Base-by-base conservation (phyloP, 768 basidiomycete genomes). In the Lactarius quietus region DNA sequence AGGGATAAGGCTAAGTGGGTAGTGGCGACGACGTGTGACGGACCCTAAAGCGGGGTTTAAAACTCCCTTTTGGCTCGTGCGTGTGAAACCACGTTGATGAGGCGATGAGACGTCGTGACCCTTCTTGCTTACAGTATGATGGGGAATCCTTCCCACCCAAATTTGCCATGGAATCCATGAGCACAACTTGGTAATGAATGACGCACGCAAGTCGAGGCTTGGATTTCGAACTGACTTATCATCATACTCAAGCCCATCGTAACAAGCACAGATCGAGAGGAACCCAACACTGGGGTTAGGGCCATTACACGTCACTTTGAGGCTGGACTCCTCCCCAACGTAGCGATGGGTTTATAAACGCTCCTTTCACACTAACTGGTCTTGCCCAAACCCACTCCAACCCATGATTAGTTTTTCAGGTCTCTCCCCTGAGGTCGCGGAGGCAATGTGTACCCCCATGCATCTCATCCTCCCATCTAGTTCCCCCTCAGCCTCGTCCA, bases 391-490 rank as follows among this genome's bases (percentile, higher is more conserved):
- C 26, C 39, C 23, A 45, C 35, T 62, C 56, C 29, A 66, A 36
- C 64, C 69, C 61, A 91, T 91, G 89, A 91, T 92, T 73, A 85
- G 89, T 60, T 90, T 91, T 80, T 89, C 91, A 74, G 83, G 80
- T 62, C 78, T 91, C 66, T 81, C 89, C 15, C 83, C 85, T 33
- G 89, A 90, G 70, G 87, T 91, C 57, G 85, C 88, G 82, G 87
- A 90, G 74, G 86, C 90, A 8, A 89, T 92, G 86, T 90, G 89
- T 78, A 92, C 89, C 0, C 90, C 90, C 0, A 90, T 92, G 90
- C 89, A 92, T 76, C 82, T 83, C 68, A 84, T 92, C 71, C 78
- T 90, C 82, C 36, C 75, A 6, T 56, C 64, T 1, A 12, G 17
- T 45, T 77, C 51, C 53, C 75, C 58, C 64, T 72, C 48, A 55